A percentile compares a stretch with the other conserved stretches of the same genome.
phyloP scores from a whole-genome alignment of 306 rosid genomes.

The Rosa persica region DNA sequence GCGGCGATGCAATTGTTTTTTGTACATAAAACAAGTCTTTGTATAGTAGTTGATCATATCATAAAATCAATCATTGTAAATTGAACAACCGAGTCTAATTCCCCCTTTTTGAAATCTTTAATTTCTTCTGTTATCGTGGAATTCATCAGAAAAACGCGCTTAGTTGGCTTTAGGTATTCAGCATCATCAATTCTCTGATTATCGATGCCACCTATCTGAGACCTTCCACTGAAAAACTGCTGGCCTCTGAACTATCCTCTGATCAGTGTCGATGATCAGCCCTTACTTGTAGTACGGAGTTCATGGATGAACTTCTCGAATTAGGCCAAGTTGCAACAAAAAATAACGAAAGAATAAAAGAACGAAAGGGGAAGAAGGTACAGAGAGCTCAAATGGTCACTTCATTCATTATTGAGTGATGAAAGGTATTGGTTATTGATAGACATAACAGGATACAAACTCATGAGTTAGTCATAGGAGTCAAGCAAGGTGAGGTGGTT shows the following conservation, averaged over 20 bases:
- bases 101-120: too few relatives aligned
- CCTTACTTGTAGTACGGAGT: too few relatives aligned
- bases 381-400: background rate
- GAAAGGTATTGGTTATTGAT: background rate
- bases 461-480: background rate
- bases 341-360: background rate
- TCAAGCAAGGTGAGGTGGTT: constrained; percentile 37
- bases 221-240: too few relatives aligned
- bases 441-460: background rate
- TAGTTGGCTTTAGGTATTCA: too few relatives aligned
- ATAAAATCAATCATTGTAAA: background rate
- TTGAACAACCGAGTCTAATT: background rate
- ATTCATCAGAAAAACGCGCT: too few relatives aligned
- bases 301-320: too few relatives aligned
- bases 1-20: background rate
- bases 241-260: too few relatives aligned
- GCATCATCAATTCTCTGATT: too few relatives aligned
- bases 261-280: too few relatives aligned
- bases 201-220: too few relatives aligned
- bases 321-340: background rate
- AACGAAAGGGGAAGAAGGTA: background rate
- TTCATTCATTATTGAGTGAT: background rate
- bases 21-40: background rate
- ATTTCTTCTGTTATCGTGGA: too few relatives aligned
- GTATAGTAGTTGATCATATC: background rate